phyloP scores from a whole-genome alignment of 2,329 filamentous ascomycete species.

The Alternaria sp. region DNA sequence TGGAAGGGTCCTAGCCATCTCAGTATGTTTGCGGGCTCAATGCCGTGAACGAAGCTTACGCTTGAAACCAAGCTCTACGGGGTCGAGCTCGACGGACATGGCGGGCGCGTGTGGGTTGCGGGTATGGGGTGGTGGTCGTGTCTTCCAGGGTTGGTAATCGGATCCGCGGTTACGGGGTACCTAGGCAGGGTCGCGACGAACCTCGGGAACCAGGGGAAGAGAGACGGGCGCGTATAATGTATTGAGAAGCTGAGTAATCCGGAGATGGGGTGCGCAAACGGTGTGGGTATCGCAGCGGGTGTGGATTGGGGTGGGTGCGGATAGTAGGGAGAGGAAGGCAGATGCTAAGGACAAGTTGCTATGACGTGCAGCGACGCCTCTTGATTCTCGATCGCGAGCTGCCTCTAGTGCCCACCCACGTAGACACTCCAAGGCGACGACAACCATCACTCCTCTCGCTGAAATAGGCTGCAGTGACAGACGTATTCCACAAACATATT shows the following conservation, averaged over 20 bases:
- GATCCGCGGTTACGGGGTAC: slow-evolving; percentile 15
- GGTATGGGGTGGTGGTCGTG: slow-evolving; percentile 16
- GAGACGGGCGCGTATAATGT: slow-evolving; percentile 8
- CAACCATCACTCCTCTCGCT: background rate
- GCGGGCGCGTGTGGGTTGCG: slow-evolving; percentile 39
- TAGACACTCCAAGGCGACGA: background rate
- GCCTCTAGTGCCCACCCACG: slow-evolving; percentile 6
- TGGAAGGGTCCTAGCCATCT: slow-evolving; percentile 64
- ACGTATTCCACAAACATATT: background rate
- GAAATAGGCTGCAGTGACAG: background rate
- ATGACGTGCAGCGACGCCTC: slow-evolving; percentile 27
- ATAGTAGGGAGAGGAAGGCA: slow-evolving; percentile 10
- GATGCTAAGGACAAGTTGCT: slow-evolving; percentile 14
- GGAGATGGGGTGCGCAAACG: slow-evolving; percentile 4
- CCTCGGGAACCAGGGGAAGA: slow-evolving; percentile 10
- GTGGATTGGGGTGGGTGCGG: slow-evolving; percentile 13
- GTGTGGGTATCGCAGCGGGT: background rate
- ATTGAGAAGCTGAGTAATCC: background rate
- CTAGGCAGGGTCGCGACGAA: slow-evolving; percentile 16
- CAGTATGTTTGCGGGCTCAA: slow-evolving; percentile 16
- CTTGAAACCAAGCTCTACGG: slow-evolving; percentile 88
- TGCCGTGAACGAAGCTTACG: slow-evolving; percentile 63
- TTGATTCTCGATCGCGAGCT: slow-evolving; percentile 10
- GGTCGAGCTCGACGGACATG: slow-evolving; percentile 97
- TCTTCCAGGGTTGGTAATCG: slow-evolving; percentile 40